Percentiles rank a stretch among this genome's conserved stretches.
Evolutionary conservation across 1,139 yeast species (phyloP).

Genomic region (Lodderomyces parapsilosis): DNA sequence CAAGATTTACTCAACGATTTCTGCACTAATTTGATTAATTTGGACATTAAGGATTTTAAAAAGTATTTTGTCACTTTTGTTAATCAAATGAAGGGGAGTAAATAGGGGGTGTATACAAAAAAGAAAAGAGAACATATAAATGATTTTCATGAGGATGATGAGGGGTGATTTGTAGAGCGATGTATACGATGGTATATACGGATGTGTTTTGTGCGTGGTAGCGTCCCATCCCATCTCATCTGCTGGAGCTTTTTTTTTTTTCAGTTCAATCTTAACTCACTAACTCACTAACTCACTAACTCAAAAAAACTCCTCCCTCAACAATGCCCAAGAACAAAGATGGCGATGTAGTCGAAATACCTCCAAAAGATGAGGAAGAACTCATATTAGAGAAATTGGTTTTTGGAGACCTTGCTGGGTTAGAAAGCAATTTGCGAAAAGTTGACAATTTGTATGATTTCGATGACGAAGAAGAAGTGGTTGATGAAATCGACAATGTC

Average conservation of each 20-base stretch:
- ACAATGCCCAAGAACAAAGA: conserved; percentile 24
- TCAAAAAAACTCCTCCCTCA: no score
- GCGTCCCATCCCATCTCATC: not conserved
- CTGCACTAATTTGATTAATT: conserved; percentile 52
- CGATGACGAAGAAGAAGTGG: conserved; percentile 20
- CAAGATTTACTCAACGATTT: conserved; percentile 55
- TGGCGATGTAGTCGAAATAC: conserved; percentile 37
- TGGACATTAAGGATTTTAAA: conserved; percentile 59
- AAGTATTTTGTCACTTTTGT: conserved; percentile 64
- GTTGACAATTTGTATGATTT: conserved; percentile 56
- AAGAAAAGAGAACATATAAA: no score
- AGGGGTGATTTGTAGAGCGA: no score
- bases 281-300: no score
- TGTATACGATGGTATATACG: no score
- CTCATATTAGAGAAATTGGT: conserved; percentile 74
- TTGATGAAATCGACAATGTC: conserved; percentile 11
- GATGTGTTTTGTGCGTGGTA: no score
- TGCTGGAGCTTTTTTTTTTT: conserved; percentile 4
- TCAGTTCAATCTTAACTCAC: not conserved
- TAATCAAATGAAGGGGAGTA: conserved; percentile 36
- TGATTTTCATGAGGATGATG: no score
- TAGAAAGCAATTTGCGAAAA: conserved; percentile 63
- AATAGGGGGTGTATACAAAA: conserved; percentile 1
- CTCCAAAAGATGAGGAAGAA: conserved; percentile 85
- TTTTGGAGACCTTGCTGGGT: conserved; percentile 85